A percentile compares a stretch with the other conserved stretches of the same genome.
Conservation (phyloP, 768 basidiomycete genomes). For the Cystoderma amianthinum region DNA sequence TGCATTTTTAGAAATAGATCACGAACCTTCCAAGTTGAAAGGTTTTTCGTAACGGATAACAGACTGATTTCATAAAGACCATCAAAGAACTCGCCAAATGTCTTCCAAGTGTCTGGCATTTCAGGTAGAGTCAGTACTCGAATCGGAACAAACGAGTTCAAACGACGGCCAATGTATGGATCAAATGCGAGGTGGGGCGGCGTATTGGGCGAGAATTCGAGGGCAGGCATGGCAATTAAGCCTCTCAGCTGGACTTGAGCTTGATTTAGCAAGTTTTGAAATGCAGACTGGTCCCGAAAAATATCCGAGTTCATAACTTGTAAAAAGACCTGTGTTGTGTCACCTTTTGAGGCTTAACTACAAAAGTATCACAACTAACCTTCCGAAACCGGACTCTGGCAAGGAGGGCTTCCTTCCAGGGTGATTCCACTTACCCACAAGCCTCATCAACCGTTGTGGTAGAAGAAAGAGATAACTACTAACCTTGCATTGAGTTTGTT, state of each 20-base stretch:
- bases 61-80: conserved; percentile 47
- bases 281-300: conserved; percentile 25
- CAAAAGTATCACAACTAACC: too few species aligned
- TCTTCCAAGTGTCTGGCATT: conserved; percentile 43
- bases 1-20: not conserved
- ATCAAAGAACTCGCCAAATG: conserved; percentile 40
- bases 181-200: conserved; percentile 54
- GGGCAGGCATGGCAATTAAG: conserved; percentile 28
- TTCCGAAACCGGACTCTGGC: conserved; percentile 53
- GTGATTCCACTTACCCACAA: conserved; percentile 27
- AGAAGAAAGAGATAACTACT: conserved; percentile 4
- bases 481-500: conserved; percentile 34
- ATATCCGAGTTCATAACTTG: conserved; percentile 40
- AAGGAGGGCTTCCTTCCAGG: conserved; percentile 44
- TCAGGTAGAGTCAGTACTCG: conserved; percentile 48
- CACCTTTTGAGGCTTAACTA: too few species aligned
- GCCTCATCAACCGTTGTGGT: too few species aligned
- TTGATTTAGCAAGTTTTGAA: conserved; percentile 26
- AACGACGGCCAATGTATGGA: conserved; percentile 55
- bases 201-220: conserved; percentile 34
- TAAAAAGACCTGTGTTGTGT: conserved; percentile 46
- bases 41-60: conserved; percentile 32
- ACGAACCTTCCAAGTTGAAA: conserved; percentile 60
- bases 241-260: conserved; percentile 34
- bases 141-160: conserved; percentile 64